A percentile compares a stretch with the other conserved stretches of the same genome.
Conservation (phyloP, 2,329 filamentous ascomycete species). For the Byssochlamys sp. region DNA sequence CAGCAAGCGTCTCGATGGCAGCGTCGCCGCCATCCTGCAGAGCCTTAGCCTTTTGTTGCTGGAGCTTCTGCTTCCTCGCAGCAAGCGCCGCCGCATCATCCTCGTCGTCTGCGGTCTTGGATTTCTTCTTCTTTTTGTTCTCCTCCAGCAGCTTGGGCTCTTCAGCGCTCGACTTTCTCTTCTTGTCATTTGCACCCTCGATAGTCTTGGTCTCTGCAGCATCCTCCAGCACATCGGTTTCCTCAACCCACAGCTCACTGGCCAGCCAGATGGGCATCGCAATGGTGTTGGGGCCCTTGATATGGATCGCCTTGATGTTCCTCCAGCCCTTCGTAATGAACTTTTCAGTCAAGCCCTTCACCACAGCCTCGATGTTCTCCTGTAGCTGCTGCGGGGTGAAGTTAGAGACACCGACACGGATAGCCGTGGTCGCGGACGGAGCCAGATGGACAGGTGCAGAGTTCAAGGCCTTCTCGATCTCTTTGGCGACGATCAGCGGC, state of each 20-base stretch:
- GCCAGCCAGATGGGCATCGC: conserved; percentile 91
- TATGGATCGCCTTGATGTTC: conserved; percentile 71
- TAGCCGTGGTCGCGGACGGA: conserved; percentile 66
- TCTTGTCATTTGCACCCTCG: conserved; percentile 45
- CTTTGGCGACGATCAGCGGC: conserved; percentile 60
- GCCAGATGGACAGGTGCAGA: conserved; percentile 72
- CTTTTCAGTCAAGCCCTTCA: conserved; percentile 60
- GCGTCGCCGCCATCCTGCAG: conserved; percentile 33
- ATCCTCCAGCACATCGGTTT: conserved; percentile 58
- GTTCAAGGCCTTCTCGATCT: conserved; percentile 68
- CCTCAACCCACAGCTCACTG: conserved; percentile 79
- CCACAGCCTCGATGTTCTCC: conserved; percentile 69
- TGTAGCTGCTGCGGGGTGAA: conserved; percentile 67
- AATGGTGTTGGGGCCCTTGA: conserved; percentile 82
- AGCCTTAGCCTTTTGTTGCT: conserved; percentile 41
- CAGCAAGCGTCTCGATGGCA: conserved; percentile 14
- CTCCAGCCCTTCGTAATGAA: conserved; percentile 79
- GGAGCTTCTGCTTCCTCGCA: conserved; percentile 40
- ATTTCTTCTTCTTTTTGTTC: conserved; percentile 34
- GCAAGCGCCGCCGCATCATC: conserved; percentile 25
- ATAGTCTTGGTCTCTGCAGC: conserved; percentile 24
- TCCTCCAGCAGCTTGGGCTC: conserved; percentile 22
- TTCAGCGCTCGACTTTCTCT: conserved; percentile 33
- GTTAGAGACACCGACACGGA: conserved; percentile 67
- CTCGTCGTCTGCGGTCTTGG: conserved; percentile 30